Percentiles rank a stretch among this genome's conserved stretches.
Conservation (phyloP, 495 filamentous ascomycete genomes). For the Tuber melanosporum region DNA sequence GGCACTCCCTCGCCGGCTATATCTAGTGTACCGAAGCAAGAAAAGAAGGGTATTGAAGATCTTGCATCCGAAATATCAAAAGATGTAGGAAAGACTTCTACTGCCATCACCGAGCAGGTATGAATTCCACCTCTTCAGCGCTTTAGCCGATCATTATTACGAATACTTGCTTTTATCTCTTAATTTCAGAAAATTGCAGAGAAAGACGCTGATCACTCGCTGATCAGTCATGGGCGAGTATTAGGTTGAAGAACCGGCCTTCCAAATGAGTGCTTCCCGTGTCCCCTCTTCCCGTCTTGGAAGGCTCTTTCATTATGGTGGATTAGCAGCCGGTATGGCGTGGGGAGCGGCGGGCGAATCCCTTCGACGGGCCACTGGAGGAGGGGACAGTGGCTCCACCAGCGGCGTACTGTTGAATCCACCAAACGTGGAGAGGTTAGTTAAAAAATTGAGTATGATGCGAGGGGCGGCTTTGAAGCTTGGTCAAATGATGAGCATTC, state of each 20-base stretch:
- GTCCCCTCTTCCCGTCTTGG: constrained; percentile 84
- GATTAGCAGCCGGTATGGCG: constrained; percentile 88
- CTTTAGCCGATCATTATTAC: constrained; percentile 12
- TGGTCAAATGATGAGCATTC: constrained; percentile 95
- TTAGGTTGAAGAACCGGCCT: constrained; percentile 42
- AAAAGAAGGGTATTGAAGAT: constrained; percentile 19
- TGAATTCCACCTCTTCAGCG: constrained; percentile 22
- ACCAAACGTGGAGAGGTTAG: constrained; percentile 83
- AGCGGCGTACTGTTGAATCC: constrained; percentile 83
- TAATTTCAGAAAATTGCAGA: not conserved
- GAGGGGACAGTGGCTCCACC: constrained; percentile 49
- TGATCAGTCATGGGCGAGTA: constrained; percentile 18
- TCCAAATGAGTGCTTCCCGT: constrained; percentile 77
- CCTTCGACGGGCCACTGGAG: constrained; percentile 58
- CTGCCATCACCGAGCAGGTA: constrained; percentile 29
- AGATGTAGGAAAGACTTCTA: constrained; percentile 26
- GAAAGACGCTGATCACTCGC: constrained; percentile 11
- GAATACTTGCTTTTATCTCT: constrained; percentile 15
- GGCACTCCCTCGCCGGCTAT: not conserved
- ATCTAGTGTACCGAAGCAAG: not conserved
- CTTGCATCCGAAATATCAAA: constrained; percentile 38
- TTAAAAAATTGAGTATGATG: constrained; percentile 89
- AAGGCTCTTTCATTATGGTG: constrained; percentile 88
- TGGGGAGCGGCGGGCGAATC: constrained; percentile 86
- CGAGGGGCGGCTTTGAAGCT: constrained; percentile 96